Evolutionary conservation across 441 rosid genomes (phyloP).

Genomic region (Euphorbia schlechtendalii): DNA sequence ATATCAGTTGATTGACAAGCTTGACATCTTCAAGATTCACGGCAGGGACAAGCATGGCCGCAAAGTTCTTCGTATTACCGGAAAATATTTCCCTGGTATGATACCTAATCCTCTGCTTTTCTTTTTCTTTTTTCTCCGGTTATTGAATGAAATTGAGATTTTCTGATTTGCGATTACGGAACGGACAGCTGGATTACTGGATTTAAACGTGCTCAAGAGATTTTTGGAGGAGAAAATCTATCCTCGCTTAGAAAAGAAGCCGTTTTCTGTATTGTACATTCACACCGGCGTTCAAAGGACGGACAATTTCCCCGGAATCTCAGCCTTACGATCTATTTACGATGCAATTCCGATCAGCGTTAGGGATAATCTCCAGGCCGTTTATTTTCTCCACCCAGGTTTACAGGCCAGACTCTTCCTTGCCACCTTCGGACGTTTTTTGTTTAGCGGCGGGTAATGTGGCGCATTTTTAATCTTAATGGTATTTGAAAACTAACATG

Average conservation of each 20-base stretch:
- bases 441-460: conserved; percentile 55
- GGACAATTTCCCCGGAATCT: conserved; percentile 65
- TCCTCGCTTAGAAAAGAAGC: conserved; percentile 43
- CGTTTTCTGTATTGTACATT: conserved; percentile 56
- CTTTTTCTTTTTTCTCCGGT: accelerated
- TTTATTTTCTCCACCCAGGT: conserved; percentile 66
- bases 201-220: conserved; percentile 38
- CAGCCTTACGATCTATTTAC: conserved; percentile 55
- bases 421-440: conserved; percentile 69
- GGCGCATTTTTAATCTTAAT: conserved; percentile 11
- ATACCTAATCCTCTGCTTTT: background rate
- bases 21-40: conserved; percentile 51
- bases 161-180: background rate
- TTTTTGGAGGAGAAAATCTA: conserved; percentile 52
- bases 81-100: conserved; percentile 57
- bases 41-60: conserved; percentile 65
- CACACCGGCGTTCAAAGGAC: conserved; percentile 58
- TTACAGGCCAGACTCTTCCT: conserved; percentile 66
- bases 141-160: background rate
- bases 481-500: background rate
- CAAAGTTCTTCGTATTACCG: conserved; percentile 53
- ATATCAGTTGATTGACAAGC: conserved; percentile 43
- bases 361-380: conserved; percentile 51
- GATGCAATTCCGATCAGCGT: conserved; percentile 51
- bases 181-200: conserved; percentile 41